Evolutionary conservation across 257 asterid species (phyloP).

Genomic region (Scutellaria galericulata): DNA sequence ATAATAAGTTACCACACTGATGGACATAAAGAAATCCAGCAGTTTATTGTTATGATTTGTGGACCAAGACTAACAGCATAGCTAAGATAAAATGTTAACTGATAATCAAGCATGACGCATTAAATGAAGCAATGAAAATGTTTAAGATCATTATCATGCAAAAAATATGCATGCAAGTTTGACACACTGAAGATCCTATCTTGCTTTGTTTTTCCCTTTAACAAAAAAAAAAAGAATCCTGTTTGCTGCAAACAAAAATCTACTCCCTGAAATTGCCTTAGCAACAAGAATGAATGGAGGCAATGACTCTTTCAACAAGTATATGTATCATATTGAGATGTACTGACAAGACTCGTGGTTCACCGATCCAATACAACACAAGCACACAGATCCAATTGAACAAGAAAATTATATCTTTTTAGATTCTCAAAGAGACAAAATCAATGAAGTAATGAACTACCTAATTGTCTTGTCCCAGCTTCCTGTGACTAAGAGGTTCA

Average conservation of each 20-base stretch:
- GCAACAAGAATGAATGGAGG: neutral
- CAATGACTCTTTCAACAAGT: slow-evolving; percentile 8
- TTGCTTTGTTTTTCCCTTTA: neutral
- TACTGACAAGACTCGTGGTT: neutral
- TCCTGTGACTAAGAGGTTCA: slow-evolving; percentile 86
- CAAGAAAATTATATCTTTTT: neutral
- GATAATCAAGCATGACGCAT: neutral
- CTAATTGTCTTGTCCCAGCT: slow-evolving; percentile 96
- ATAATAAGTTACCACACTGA: neutral
- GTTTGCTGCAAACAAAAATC: slow-evolving; percentile 9
- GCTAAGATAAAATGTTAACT: slow-evolving; percentile 8
- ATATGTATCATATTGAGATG: neutral
- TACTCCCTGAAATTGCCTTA: slow-evolving; percentile 17
- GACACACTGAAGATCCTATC: neutral
- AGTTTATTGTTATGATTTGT: neutral
- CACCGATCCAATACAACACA: neutral
- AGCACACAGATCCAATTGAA: slow-evolving; percentile 3
- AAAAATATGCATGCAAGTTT: neutral
- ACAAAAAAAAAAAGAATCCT: slow-evolving; percentile 21
- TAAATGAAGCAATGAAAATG: slow-evolving; percentile 15
- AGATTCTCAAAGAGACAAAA: slow-evolving; percentile 20
- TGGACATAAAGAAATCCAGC: neutral
- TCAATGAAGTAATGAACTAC: slow-evolving; percentile 42
- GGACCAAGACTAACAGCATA: slow-evolving; percentile 6
- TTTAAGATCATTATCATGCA: neutral